Base-by-base conservation (phyloP, 805 yeast genomes). In the Teunomyces aglyptinius region DNA sequence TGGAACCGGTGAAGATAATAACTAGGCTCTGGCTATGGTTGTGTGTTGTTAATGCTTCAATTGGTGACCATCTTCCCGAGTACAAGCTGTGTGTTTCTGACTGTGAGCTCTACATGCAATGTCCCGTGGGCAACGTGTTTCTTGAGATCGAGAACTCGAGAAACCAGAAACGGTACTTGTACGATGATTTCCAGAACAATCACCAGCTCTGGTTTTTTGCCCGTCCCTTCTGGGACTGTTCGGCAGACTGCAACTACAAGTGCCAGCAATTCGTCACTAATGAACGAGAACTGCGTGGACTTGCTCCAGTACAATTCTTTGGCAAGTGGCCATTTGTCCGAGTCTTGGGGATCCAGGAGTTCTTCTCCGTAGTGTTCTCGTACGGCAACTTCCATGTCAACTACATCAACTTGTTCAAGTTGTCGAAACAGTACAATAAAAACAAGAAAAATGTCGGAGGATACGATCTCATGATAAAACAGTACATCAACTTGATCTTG, bases 261-360 rank as follows among this genome's bases (percentile, higher is more conserved):
- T 72, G 77, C 51, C 69, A 61, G 48, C 76, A 70, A 49, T 47
- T 58, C 7, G 53, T 71, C 24, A 64, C 72, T 4, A 49, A 55
- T 18, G 44, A 46, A 22, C 49, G 74, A 13, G 38, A 46, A 19
- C 36, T 28, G 5, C 19, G 41, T 0, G 62, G 60, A 2, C 49
- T 54, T 6, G 59, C 59, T 4, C 54, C 65, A 52, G 75, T 70
- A n/a, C 73, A 72, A 48, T 72, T 70, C 49, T 57, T 59, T 41
- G 77, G 77, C 4, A 72, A 72, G 50, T 72, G 77, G 77, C 76
- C 76, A 4, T 72, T 72, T 44, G 46, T 42, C 5, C 54, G 76
- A 26, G 54, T 71, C 1, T 56, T 64, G 27, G 76, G 75, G 1
- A 54, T 65, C 18, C 68, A 70, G 20, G 77, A 72, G 47, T 26